Evolutionary conservation across 805 yeast genomes (phyloP), one percentile per base, ranked within the genome.

Genomic region (Candida ipomoeae): DNA sequence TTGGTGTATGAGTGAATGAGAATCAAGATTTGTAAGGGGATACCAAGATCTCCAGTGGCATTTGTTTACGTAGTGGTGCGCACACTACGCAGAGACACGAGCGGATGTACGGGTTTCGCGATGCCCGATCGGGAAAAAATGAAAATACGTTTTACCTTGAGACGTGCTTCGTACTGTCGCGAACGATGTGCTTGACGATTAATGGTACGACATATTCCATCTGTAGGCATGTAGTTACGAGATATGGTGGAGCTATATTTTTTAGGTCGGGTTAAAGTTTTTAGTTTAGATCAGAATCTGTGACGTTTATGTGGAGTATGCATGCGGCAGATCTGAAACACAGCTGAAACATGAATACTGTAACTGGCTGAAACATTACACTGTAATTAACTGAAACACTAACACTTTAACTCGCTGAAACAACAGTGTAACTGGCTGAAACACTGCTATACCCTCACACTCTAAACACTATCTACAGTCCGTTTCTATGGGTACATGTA

Each of bases 1-100:
- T 49, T 42, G 46, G 18, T 45, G 52, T 49, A 48, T 49, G 50
- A 49, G 18, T 29, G 42, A 39, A 35, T 40, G 45, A 21, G 41
- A 37, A 14, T 42, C 39, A 46, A 34, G 46, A 20, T 48, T 44
- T 34, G 48, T 37, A 49, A 53, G 50, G 48, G 49, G 49, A 20
- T 40, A 36, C 44, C 23, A 31, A 47, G 40, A 49, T 32, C 48
- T 36, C 15, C 37, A 23, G 41, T 39, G 41, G 54, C 32, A 14
- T 44, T 26, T 57, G 61, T 57, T 57, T 57, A 57, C 59, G 40
- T 51, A 44, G 46, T 50, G 60, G 55, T 48, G 14, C 36, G 39
- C 47, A 50, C 61, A 57, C 61, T 47, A 50, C 56, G 48, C 47
- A 47, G 38, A 49, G 42, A 35, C 36, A 37, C 37, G 40, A 14